Base-by-base conservation (phyloP, 1,284 basidiomycete genomes). In the Neolentinus lepideus region DNA sequence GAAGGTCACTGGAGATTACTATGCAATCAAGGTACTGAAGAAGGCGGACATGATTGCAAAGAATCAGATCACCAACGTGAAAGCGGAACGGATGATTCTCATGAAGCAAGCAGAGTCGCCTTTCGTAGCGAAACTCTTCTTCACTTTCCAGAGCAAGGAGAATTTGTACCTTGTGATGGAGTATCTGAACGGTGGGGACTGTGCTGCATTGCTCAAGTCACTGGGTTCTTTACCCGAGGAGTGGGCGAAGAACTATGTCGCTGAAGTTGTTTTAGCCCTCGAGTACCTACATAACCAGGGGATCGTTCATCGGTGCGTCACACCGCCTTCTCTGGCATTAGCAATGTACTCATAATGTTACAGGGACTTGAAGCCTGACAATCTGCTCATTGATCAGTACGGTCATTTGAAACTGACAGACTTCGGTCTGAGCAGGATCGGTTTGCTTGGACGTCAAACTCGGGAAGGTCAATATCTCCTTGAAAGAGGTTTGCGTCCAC, bases 11-110 rank as follows among this genome's bases (percentile, higher is more conserved):
- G 97, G 97, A 54, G 97, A 99, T 72, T 98, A 98, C 73, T 99
- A 90, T 73, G 97, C 97, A 26, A 97, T 99, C 84, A 99, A 99
- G 74, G 94, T 98, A 31, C 75, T 99, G 63, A 98, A 97, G 75
- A 99, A 99, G 77, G 93, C 94, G 26, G 97, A 99, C 74, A 99
- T 99, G 97, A 98, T 99, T 67, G 94, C 97, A 51, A 99, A 99
- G 82, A 99, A 99, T 75, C 97, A 99, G 72, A 97, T 99, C 71
- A 99, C 97, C 56, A 99, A 99, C 67, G 96, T 99, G 70, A 99
- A 98, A 74, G 97, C 97, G 2, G 97, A 99, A 75, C 84, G 97
- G 56, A 98, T 96, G 85, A 99, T 99, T 66, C 80, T 99, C 62
- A 99, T 99, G 97, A 96, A 94, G 68, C 96, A 99, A 70, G 92